These are phyloP conservation scores for Debaryomyces coudertii DNA, from an alignment of 1,139 yeast species.

Conservation along the genomic window DNA sequence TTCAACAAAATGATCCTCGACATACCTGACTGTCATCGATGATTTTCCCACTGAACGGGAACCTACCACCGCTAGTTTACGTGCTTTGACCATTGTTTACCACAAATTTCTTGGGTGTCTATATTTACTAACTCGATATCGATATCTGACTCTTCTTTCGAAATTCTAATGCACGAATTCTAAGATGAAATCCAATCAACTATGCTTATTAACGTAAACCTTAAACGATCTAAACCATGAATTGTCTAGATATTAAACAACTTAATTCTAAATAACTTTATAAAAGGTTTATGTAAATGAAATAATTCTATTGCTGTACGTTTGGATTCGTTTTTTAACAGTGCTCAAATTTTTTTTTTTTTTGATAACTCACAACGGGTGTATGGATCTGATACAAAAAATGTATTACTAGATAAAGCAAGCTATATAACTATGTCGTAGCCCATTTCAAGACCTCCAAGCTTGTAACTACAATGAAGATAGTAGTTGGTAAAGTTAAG, in stretches of 20 bases:
- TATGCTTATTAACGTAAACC: not conserved
- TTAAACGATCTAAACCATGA: not conserved
- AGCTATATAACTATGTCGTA: conserved; percentile 4
- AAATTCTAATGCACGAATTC: not conserved
- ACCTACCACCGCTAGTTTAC: conserved; percentile 88
- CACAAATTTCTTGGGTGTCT: not conserved
- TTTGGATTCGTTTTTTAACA: not conserved
- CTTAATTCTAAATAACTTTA: not conserved
- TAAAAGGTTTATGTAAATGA: not conserved
- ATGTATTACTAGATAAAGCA: not conserved
- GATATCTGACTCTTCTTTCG: not conserved
- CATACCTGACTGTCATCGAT: conserved; percentile 82
- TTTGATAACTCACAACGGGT: not conserved
- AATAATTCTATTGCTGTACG: conserved; percentile 5
- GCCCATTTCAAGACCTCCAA: conserved; percentile 66
- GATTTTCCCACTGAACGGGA: conserved; percentile 91
- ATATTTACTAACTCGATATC: not conserved
- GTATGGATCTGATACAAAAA: conserved; percentile 4
- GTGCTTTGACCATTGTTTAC: conserved; percentile 48
- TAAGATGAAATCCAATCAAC: conserved; percentile 2
- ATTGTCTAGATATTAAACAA: not conserved
- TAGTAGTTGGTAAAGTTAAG: conserved; percentile 76
- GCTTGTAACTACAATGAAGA: conserved; percentile 68
- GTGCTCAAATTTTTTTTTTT: not conserved
- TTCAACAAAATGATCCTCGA: conserved; percentile 87